Evolutionary conservation across 164 flowering plant species (phyloP), one percentile per base, ranked within the genome.

Genomic region (Litsea cubeba): DNA sequence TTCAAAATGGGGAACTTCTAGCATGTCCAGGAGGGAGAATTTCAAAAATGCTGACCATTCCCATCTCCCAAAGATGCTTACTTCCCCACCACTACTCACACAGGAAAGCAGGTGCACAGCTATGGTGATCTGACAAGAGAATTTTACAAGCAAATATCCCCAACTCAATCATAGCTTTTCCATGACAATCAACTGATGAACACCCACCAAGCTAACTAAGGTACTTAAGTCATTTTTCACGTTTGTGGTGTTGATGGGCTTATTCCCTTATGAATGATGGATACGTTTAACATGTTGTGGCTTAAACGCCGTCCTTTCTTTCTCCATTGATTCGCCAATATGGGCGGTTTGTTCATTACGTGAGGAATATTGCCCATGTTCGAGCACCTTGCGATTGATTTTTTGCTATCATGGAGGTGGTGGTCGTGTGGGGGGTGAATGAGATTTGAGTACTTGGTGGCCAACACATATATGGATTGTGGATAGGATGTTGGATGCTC

Each of bases 311-410:
- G 50, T 74, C 67, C 65, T 28, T 54, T 74, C 60, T 28, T 66
- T 74, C 60, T 70, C 28, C 63, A 23, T 62, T 50, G 28, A 60
- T 74, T 65, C 68, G 60, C 76, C 74, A 68, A 78, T 71, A 63
- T 65, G 78, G 81, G 78, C 76, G 80, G 78, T 81, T 77, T 74
- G 69, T 72, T 80, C 66, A 69, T 63, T 73, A 79, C 81, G 79
- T 74, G 71, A 78, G 85, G 88, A 87, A 84, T 88, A 83, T 81
- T 71, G 76, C 84, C 75, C 71, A 75, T 63, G 77, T 24, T 70
- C 28, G 79, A 79, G 82, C 80, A 57, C 60, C 71, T 49, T 51
- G 71, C 20, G 1, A 54, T 54, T 54, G 60, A 15, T 20, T 5
- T 54, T 54, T 80, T 14, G 46, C 46, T 30, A 30, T 66, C 26